Evolutionary conservation across 176 grass and related monocot genomes (phyloP).

Genomic region (Oryza nivara): DNA sequence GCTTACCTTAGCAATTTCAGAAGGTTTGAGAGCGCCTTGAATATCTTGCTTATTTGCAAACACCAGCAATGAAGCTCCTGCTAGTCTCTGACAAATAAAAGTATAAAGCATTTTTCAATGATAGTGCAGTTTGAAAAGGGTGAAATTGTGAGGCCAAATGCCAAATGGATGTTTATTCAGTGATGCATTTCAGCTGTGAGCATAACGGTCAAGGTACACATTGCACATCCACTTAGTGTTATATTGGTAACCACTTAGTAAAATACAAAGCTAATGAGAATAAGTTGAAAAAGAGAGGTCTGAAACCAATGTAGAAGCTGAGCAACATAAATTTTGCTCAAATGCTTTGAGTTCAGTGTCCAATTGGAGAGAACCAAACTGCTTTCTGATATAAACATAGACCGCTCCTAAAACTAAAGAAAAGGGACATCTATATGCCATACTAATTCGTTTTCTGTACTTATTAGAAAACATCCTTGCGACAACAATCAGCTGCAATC

Average conservation of each 20-base stretch:
- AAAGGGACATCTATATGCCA: neutral
- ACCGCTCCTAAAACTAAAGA: neutral
- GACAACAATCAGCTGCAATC: neutral
- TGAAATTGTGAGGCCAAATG: neutral
- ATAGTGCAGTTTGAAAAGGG: neutral
- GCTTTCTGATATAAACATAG: neutral
- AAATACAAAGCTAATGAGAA: neutral
- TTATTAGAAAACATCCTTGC: neutral
- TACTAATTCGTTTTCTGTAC: neutral
- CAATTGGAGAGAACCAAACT: neutral
- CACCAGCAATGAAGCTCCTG: slow-evolving; percentile 83
- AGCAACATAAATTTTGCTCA: neutral
- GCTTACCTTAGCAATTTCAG: slow-evolving; percentile 88
- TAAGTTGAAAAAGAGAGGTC: neutral
- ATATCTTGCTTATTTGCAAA: slow-evolving; percentile 99
- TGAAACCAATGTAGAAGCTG: neutral
- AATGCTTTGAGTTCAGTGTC: neutral
- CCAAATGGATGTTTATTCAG: neutral
- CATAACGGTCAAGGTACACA: neutral
- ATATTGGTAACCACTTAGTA: neutral
- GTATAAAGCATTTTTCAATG: neutral
- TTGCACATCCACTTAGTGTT: neutral
- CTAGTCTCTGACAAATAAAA: slow-evolving; percentile 68
- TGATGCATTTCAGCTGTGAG: neutral
- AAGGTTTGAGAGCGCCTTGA: slow-evolving; percentile 82